Percentiles rank a stretch among this genome's conserved stretches.
Conservation (phyloP, 306 rosid genomes). For the Begonia fuchsioides region DNA sequence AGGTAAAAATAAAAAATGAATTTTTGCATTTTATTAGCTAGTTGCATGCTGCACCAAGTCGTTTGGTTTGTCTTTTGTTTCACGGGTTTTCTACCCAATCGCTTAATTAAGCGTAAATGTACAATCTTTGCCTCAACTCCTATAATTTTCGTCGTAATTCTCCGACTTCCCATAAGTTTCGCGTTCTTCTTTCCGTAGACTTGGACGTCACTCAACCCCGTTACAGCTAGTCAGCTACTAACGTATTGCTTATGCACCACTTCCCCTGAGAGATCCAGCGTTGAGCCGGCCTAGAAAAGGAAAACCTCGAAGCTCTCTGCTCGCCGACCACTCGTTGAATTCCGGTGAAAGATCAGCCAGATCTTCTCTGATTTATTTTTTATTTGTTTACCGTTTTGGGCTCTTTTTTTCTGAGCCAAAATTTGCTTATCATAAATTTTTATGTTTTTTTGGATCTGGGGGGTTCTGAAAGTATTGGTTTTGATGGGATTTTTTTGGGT, state of each 20-base stretch:
- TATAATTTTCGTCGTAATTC: slow-evolving; percentile 4
- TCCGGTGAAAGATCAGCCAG: background rate
- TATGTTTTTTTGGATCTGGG: no score
- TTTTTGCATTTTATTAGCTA: no score
- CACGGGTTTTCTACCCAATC: no score
- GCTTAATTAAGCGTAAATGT: no score
- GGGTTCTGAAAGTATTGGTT: no score
- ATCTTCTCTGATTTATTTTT: slow-evolving; percentile 2
- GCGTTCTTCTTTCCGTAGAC: background rate
- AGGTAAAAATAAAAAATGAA: no score
- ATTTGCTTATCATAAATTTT: no score
- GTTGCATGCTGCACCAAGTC: no score
- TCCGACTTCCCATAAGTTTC: background rate
- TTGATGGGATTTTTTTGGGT: no score
- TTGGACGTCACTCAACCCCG: slow-evolving; percentile 20
- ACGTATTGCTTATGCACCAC: slow-evolving; percentile 13
- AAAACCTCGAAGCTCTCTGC: slow-evolving; percentile 13
- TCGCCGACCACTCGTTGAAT: slow-evolving; percentile 2
- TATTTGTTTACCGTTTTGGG: no score
- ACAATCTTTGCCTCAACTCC: background rate
- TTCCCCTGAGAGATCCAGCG: slow-evolving; percentile 27
- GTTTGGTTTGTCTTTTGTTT: no score
- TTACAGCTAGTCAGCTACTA: background rate
- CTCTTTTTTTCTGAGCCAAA: no score
- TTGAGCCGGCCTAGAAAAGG: slow-evolving; percentile 8